Percentiles rank a stretch among this genome's conserved stretches.
Conservation (phyloP, 768 basidiomycete species). For the Sarcodon sp. region DNA sequence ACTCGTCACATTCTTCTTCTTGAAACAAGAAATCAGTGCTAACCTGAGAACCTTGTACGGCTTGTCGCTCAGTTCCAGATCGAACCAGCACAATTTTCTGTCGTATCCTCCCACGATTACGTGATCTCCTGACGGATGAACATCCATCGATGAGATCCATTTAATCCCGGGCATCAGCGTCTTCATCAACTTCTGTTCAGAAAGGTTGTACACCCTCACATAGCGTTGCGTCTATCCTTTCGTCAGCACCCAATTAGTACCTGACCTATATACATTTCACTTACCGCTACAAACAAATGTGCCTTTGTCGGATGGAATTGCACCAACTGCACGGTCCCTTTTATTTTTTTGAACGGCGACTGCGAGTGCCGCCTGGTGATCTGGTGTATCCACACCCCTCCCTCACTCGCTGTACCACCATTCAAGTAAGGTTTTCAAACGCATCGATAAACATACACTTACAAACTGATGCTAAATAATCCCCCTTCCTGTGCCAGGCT, state of each 20-base stretch:
- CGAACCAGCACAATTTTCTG: conserved; percentile 97
- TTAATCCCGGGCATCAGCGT: conserved; percentile 90
- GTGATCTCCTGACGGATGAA: conserved; percentile 94
- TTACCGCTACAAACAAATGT: conserved; percentile 93
- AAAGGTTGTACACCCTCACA: conserved; percentile 88
- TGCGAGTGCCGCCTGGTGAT: conserved; percentile 89
- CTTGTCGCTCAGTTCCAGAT: conserved; percentile 90
- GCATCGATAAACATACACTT: conserved; percentile 22
- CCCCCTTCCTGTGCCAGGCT: conserved; percentile 87
- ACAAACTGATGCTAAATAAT: conserved; percentile 95
- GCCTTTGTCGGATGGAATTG: conserved; percentile 92
- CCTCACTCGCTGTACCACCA: conserved; percentile 40
- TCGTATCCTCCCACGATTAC: conserved; percentile 97
- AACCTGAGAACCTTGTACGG: conserved; percentile 95
- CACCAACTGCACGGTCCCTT: conserved; percentile 82
- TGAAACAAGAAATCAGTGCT: conserved; percentile 8
- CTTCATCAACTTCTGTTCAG: conserved; percentile 86
- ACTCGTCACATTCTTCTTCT: not conserved
- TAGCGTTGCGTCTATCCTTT: conserved; percentile 80
- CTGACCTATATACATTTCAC: conserved; percentile 17
- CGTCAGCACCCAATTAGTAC: not conserved
- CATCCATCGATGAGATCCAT: conserved; percentile 97
- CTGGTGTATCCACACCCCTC: conserved; percentile 93
- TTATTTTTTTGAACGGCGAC: conserved; percentile 93
- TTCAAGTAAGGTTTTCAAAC: conserved; percentile 3